Evolutionary conservation across 192 early-diverging fungal genomes (phyloP), one percentile per base, ranked within the genome.

Genomic region (Glomus cerebriforme): DNA sequence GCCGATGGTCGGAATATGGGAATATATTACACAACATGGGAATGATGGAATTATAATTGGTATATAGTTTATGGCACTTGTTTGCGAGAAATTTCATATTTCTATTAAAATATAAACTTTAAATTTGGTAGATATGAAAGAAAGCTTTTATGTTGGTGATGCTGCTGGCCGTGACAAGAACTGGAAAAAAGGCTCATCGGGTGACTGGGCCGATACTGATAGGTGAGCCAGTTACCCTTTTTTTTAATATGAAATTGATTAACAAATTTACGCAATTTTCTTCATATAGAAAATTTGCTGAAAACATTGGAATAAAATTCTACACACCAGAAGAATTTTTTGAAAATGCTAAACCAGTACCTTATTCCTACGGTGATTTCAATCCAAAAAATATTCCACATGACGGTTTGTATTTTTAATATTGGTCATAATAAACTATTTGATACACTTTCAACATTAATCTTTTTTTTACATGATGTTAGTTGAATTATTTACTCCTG

Each of bases 111-210:
- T 43, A 9, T 71, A 13, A 22, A 27, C 47, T 80, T 69, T 82
- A 80, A 8, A 67, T 79, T 73, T 58, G 31, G 15, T 90, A 79
- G 94, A 96, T 76, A 75, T 66, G 47, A 60, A 59, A 8, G 67
- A 80, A 3, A 92, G 92, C 77, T 96, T 95, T 63, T 99, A 90
- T 86, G 93, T 96, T 5, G 97, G 97, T 29, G 97, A 99, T 84
- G 97, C 96, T 3, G 95, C 95, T n/a, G 96, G 97, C 1, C 81
- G 97, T 45, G 82, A 84, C 1, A 84, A 73, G 2, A 87, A 85
- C n/a, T 93, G 93, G 92, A 89, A 88, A 75, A 75, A 60, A 0
- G 89, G 88, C 5, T 82, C 77, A 1, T 82, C 84, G 27, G 90
- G 89, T 74, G 97, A 99, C 74, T 92, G 92, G 83, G 87, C 92